Conservation (phyloP, 345 rosid species). For the Arabidopsis thaliana region TAIR10.1 NC_003074.8:8913001-8913500, state of each 20-base stretch:
- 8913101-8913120: constrained; percentile 85
- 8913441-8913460: constrained; percentile 88
- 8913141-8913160: neutral
- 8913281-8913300: constrained; percentile 95
- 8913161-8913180: neutral
- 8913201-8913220: constrained; percentile 94
- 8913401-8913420: constrained; percentile 88
- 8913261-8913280: constrained; percentile 65
- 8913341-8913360: neutral
- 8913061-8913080: constrained; percentile 90
- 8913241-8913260: constrained; percentile 83
- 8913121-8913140: neutral
- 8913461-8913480: constrained; percentile 53
- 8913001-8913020: constrained; percentile 96
- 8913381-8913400: constrained; percentile 88
- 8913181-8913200: constrained; percentile 52
- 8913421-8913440: constrained; percentile 99
- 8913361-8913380: constrained; percentile 45
- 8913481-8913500: constrained; percentile 64
- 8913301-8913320: constrained; percentile 18
- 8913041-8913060: constrained; percentile 88
- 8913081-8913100: constrained; percentile 98
- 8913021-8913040: constrained; percentile 98
- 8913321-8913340: too few relatives aligned
- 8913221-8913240: constrained; percentile 94